Percentiles rank a stretch among this genome's conserved stretches.
Evolutionary conservation across 2,329 filamentous ascomycete genomes (phyloP).

Genomic region (Talaromyces marneffei): DNA sequence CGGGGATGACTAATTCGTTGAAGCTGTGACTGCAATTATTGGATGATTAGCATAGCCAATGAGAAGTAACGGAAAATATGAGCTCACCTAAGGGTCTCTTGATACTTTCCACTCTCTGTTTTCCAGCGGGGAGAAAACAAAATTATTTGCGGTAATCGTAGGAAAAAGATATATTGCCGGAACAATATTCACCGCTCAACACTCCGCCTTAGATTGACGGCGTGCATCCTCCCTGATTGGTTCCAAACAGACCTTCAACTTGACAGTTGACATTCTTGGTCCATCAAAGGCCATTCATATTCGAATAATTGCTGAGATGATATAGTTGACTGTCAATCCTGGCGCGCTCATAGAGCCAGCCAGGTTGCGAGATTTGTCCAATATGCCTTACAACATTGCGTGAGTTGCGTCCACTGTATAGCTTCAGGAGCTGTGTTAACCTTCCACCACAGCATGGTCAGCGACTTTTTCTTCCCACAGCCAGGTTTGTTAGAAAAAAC

Average conservation of each 20-base stretch:
- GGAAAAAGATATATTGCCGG: slow-evolving; percentile 10
- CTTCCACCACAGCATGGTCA: slow-evolving; percentile 68
- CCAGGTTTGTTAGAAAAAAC: slow-evolving; percentile 61
- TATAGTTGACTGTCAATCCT: neutral
- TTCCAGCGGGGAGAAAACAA: neutral
- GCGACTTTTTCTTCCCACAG: slow-evolving; percentile 99
- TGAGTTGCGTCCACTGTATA: slow-evolving; percentile 32
- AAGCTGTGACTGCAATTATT: neutral
- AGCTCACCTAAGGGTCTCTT: neutral
- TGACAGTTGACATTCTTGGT: neutral
- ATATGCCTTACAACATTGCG: slow-evolving; percentile 67
- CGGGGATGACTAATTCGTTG: neutral
- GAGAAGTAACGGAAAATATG: too few species aligned
- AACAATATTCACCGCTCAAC: slow-evolving; percentile 9
- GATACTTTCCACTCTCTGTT: neutral
- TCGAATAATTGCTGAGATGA: neutral
- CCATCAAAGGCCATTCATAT: neutral
- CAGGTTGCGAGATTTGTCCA: slow-evolving; percentile 1
- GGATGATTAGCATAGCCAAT: neutral
- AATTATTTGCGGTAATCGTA: slow-evolving; percentile 5
- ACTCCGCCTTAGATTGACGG: neutral
- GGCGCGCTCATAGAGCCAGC: slow-evolving; percentile 16
- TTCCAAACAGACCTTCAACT: neutral
- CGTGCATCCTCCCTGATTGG: neutral
- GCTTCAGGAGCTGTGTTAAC: slow-evolving; percentile 20